Conservation (phyloP, 1,284 basidiomycete genomes). For the Rhodotorula sp. region DNA sequence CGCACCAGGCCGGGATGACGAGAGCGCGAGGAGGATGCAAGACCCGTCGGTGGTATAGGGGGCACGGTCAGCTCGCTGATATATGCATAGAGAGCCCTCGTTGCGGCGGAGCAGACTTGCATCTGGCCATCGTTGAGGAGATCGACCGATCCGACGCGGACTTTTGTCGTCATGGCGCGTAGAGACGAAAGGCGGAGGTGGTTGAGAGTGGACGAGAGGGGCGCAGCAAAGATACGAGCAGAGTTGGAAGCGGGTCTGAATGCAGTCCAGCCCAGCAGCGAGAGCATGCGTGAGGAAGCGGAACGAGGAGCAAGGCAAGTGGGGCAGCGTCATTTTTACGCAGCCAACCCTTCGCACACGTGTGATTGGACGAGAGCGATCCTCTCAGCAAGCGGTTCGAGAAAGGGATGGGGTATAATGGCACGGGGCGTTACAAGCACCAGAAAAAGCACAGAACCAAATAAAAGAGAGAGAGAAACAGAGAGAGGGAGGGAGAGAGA, state of each 20-base stretch:
- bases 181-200: neutral
- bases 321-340: neutral
- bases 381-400: no score
- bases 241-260: no score
- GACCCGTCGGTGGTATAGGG: no score
- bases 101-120: neutral
- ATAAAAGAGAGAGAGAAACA: neutral
- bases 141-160: slow-evolving; percentile 15
- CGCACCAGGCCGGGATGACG: no score
- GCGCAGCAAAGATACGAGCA: neutral
- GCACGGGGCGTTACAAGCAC: neutral
- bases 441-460: neutral
- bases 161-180: neutral
- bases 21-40: no score
- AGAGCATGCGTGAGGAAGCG: neutral
- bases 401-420: no score
- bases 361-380: neutral
- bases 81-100: neutral
- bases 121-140: slow-evolving; percentile 28
- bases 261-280: neutral
- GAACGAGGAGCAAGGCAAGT: neutral
- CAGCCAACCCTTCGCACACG: no score
- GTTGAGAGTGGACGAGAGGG: neutral
- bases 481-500: neutral
- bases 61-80: neutral